Evolutionary conservation across 2,329 filamentous ascomycete genomes (phyloP).

Genomic region (Curvularia eragrostidis): DNA sequence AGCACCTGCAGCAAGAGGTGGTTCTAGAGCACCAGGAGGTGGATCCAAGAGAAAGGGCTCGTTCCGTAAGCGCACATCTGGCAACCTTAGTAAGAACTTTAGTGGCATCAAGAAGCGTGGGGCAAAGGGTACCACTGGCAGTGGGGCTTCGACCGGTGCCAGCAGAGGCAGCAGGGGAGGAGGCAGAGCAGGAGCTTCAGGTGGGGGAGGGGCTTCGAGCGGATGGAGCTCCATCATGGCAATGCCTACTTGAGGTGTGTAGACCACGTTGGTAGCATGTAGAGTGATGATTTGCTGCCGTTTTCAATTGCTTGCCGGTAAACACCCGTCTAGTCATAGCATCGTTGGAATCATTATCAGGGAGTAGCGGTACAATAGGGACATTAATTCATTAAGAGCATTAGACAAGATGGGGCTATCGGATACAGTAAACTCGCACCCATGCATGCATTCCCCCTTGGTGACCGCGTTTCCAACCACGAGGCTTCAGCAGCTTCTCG

Average conservation of each 20-base stretch:
- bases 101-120: constrained; percentile 31
- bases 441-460: no score
- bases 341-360: neutral
- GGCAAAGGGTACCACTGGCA: constrained; percentile 20
- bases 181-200: constrained; percentile 6
- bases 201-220: neutral
- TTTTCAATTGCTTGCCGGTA: neutral
- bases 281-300: neutral
- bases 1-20: constrained; percentile 20
- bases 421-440: no score
- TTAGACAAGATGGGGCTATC: neutral
- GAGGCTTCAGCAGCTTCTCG: no score
- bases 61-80: constrained; percentile 27
- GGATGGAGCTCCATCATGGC: constrained; percentile 33
- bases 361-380: neutral
- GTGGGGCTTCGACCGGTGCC: constrained; percentile 20
- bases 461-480: no score
- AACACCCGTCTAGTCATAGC: neutral
- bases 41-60: constrained; percentile 26
- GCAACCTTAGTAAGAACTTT: constrained; percentile 24
- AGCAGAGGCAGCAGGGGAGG: constrained; percentile 22
- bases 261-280: neutral
- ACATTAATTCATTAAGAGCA: neutral
- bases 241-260: constrained; percentile 37
- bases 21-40: constrained; percentile 24